phyloP scores from a whole-genome alignment of 2,329 filamentous ascomycete genomes.

The Periconia digitata region DNA sequence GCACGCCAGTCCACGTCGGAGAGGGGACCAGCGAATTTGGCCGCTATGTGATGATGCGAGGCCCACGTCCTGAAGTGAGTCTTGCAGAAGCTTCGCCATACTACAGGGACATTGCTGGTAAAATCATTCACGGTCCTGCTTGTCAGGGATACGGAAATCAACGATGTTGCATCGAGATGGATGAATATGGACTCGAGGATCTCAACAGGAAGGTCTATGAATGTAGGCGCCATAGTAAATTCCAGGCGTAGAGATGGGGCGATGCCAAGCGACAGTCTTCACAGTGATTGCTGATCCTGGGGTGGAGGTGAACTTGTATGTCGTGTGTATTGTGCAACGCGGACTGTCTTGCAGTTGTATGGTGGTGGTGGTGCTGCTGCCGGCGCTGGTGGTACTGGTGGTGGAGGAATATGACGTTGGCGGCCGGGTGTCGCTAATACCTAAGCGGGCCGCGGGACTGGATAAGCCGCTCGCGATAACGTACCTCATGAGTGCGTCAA shows the following conservation, averaged over 20 bases:
- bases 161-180: conserved; percentile 56
- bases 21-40: conserved; percentile 47
- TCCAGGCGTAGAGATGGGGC: background rate
- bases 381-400: no score
- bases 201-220: conserved; percentile 70
- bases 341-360: no score
- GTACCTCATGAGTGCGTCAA: conserved; percentile 6
- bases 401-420: background rate
- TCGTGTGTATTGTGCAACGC: no score
- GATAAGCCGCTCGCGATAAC: conserved; percentile 11
- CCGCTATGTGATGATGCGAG: conserved; percentile 38
- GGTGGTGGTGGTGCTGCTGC: no score
- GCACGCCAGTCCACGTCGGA: conserved; percentile 72
- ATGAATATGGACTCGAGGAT: conserved; percentile 77
- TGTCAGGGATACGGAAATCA: conserved; percentile 58
- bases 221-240: conserved; percentile 20
- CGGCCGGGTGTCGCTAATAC: no score
- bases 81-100: conserved; percentile 80
- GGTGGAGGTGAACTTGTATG: no score
- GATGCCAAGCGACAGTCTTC: background rate
- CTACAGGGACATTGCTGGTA: conserved; percentile 68
- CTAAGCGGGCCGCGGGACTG: no score
- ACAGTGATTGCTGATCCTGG: no score
- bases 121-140: conserved; percentile 67
- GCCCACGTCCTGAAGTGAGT: conserved; percentile 75